phyloP scores from a whole-genome alignment of 345 rosid species.

The Eucalyptus viminalis region DNA sequence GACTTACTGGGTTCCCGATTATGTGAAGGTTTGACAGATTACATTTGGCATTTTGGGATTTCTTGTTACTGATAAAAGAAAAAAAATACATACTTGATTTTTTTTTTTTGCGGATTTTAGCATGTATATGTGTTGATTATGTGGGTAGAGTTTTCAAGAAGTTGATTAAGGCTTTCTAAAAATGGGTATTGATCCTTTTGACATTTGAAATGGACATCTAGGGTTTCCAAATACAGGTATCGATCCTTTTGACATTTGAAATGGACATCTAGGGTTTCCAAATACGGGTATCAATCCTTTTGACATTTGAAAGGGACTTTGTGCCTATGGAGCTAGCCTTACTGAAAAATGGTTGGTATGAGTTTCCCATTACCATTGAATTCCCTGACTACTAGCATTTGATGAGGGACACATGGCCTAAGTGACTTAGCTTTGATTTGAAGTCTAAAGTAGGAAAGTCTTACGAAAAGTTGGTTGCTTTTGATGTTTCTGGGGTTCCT shows the following conservation, averaged over 20 bases:
- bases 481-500: background rate
- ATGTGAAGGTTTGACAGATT: conserved; percentile 65
- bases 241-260: background rate
- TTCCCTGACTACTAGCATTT: background rate
- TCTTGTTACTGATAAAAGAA: background rate
- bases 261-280: background rate
- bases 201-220: background rate
- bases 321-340: background rate
- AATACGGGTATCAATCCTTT: background rate
- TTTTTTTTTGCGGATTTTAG: background rate
- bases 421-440: background rate
- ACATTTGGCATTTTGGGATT: background rate
- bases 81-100: background rate
- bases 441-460: background rate
- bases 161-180: background rate
- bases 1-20: conserved; percentile 97
- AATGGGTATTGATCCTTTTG: background rate
- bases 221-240: background rate
- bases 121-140: background rate
- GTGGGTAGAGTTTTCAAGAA: background rate
- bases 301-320: background rate
- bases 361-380: background rate
- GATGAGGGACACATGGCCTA: background rate
- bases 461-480: background rate
- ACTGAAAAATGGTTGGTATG: background rate